These are phyloP conservation scores for Trichomonas gallinae DNA, from an alignment of 208 protist genomes.

Conservation along the genomic window DNA sequence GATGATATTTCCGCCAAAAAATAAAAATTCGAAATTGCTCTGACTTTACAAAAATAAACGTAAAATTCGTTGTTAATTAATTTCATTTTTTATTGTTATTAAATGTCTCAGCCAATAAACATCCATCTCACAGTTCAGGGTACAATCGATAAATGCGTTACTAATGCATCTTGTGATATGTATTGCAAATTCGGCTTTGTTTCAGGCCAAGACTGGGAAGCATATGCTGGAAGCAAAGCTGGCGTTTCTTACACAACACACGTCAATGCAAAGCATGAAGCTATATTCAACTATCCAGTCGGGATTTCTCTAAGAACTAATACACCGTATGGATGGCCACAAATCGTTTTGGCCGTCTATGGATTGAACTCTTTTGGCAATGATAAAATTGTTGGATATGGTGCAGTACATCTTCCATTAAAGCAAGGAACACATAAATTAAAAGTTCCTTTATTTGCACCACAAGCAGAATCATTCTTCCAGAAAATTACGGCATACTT, in stretches of 20 bases:
- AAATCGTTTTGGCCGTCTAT: constrained; percentile 29
- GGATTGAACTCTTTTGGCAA: constrained; percentile 32
- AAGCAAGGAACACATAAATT: constrained; percentile 21
- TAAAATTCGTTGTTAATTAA: not conserved
- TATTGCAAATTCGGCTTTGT: not conserved
- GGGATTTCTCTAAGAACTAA: not conserved
- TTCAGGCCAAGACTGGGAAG: not conserved
- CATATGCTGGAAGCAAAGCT: not conserved
- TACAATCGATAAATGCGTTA: not conserved
- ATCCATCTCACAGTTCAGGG: not conserved
- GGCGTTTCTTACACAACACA: not conserved
- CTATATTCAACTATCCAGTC: constrained; percentile 27
- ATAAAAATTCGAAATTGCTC: not conserved
- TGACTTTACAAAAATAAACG: not conserved
- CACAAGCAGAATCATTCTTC: constrained; percentile 15
- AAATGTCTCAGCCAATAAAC: not conserved
- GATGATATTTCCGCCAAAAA: too few species aligned
- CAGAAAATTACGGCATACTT: constrained; percentile 13
- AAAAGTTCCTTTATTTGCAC: constrained; percentile 16
- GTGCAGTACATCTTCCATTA: constrained; percentile 19
- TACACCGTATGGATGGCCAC: constrained; percentile 26
- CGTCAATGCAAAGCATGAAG: not conserved
- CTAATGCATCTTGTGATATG: not conserved
- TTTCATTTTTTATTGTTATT: not conserved
- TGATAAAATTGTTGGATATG: constrained; percentile 30